Base-by-base conservation (phyloP, 768 basidiomycete species). In the Hericium coralloides region DNA sequence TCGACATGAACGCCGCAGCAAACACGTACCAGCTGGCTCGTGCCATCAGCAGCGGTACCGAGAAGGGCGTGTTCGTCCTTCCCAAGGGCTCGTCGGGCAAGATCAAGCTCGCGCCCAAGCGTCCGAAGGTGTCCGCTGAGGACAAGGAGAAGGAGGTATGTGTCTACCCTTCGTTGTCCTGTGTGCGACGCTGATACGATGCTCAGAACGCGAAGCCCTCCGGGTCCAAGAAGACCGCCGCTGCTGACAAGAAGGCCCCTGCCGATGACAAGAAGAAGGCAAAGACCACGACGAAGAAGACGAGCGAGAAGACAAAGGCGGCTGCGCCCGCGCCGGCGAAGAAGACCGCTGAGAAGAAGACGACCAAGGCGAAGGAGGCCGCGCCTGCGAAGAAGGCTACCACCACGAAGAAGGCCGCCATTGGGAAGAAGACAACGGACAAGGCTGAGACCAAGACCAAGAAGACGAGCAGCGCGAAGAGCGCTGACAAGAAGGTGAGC, bases 71-170 rank as follows among this genome's bases (percentile, higher is more conserved):
- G 38, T 83, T 86, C 66, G 62, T 71, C 20, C 73, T 85, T 23
- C 85, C 84, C 51, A 85, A 83, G 70, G 84, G 81, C 59, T 76
- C 78, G 2, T 82, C 84, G 20, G 87, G 87, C 55, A 82, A 87
- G 66, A 86, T 92, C 59, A 90, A 88, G 68, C 79, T 90, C 20
- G 79, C 84, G 2, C 77, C 80, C 20, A 86, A 84, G 72, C 66
- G 47, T 12, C 60, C 66, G 49, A 80, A 76, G 64, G 61, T 73
- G 15, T 55, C 59, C 0, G 66, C 60, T 54, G 74, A 73, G 4
- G 65, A 78, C n/a, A 86, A 87, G 68, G 85, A 87, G 80, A 6
- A 17, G 25, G 49, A 38, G 50, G 45, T 20, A 38, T 9, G 52
- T 52, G 25, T 53, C 55, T 49, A 26, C 47, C 53, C 38, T 59